Evolutionary conservation across 176 grass and related monocot species (phyloP).

Genomic region (Miscanthus lutarioriparius): DNA sequence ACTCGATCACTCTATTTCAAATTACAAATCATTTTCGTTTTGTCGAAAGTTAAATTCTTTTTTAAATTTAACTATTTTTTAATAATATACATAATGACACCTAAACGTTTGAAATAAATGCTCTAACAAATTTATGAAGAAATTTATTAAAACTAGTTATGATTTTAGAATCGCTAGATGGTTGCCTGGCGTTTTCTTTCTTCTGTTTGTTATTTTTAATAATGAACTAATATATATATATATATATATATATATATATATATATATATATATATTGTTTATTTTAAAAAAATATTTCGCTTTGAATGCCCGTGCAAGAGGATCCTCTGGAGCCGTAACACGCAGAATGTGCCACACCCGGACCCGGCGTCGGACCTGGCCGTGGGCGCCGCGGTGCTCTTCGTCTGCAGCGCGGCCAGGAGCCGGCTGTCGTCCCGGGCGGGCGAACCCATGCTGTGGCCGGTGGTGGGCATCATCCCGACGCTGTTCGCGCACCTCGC

Average conservation of each 20-base stretch:
- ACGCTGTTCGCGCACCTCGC: constrained; percentile 50
- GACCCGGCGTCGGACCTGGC: constrained; percentile 47
- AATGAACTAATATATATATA: too few relatives aligned
- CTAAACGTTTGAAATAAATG: too few relatives aligned
- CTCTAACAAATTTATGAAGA: too few relatives aligned
- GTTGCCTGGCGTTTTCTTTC: not conserved
- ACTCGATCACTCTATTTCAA: too few relatives aligned
- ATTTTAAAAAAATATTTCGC: not conserved
- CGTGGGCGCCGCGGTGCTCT: constrained; percentile 37
- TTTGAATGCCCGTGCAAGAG: not conserved
- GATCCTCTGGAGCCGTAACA: not conserved
- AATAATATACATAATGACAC: too few relatives aligned
- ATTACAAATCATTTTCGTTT: too few relatives aligned
- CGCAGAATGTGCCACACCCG: not conserved
- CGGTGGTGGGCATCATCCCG: constrained; percentile 67
- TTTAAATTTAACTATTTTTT: too few relatives aligned
- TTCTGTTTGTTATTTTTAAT: not conserved
- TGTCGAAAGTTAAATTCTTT: too few relatives aligned
- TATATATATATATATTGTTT: not conserved
- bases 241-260: too few relatives aligned
- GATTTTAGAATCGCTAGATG: not conserved
- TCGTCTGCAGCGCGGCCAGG: constrained; percentile 45
- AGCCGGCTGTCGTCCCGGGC: constrained; percentile 29
- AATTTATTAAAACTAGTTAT: too few relatives aligned
- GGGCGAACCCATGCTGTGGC: constrained; percentile 71